These are phyloP conservation scores for Simplicillium aogashimaense DNA, from an alignment of 2,329 filamentous ascomycete species.

Conservation along the genomic window DNA sequence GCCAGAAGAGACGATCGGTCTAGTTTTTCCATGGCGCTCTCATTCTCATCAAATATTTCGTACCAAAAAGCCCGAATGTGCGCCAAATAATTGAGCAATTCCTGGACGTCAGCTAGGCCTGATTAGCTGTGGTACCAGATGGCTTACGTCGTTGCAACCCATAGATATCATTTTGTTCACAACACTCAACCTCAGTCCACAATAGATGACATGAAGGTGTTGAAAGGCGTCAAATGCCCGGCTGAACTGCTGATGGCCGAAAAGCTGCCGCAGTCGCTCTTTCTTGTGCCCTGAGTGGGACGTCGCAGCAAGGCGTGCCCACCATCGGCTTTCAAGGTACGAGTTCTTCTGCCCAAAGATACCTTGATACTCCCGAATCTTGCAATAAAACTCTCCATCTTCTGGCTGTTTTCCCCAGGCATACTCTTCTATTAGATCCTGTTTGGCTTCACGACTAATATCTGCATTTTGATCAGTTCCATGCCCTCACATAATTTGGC, in stretches of 20 bases:
- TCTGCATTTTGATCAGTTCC: too few species aligned
- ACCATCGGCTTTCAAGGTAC: constrained; percentile 13
- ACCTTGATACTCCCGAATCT: constrained; percentile 13
- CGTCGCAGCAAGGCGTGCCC: constrained; percentile 13
- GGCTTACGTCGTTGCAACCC: constrained; percentile 17
- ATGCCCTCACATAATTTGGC: too few species aligned
- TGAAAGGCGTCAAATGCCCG: constrained; percentile 20
- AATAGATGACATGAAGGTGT: constrained; percentile 19
- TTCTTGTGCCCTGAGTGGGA: constrained; percentile 11
- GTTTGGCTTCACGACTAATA: background rate
- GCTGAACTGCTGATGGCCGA: constrained; percentile 13
- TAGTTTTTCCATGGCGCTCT: constrained; percentile 15
- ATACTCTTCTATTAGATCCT: constrained; percentile 7
- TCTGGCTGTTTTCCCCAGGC: constrained; percentile 7
- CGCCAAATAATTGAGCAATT: constrained; percentile 19
- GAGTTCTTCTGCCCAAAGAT: constrained; percentile 7
- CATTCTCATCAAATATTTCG: constrained; percentile 16
- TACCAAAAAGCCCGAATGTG: constrained; percentile 21
- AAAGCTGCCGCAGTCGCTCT: constrained; percentile 14
- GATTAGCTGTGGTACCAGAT: constrained; percentile 6
- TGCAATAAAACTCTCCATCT: constrained; percentile 10
- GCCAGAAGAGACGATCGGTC: constrained; percentile 18
- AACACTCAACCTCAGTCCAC: constrained; percentile 17
- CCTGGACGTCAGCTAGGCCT: constrained; percentile 12
- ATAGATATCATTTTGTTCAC: constrained; percentile 9